phyloP scores from a whole-genome alignment of 73 alveolate genomes.

The Paraurostyla sp. region DNA sequence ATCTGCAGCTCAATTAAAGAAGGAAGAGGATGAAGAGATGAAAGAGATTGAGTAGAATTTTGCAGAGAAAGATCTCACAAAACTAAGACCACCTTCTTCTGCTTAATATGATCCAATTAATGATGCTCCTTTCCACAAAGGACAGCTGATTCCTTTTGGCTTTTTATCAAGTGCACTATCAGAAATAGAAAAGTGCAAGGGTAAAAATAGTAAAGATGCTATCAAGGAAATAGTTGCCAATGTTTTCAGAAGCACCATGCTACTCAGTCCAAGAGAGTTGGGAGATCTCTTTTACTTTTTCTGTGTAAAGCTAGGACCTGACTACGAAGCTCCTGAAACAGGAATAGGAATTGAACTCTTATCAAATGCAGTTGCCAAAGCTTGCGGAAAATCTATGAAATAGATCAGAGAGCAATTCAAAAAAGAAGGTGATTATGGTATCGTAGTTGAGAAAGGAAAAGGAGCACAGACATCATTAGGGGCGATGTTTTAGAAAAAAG shows the following conservation, averaged over 20 bases:
- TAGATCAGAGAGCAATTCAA: slow-evolving; percentile 88
- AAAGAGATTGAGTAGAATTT: neutral
- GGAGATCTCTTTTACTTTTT: slow-evolving; percentile 90
- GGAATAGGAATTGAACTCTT: slow-evolving; percentile 97
- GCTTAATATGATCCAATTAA: slow-evolving; percentile 64
- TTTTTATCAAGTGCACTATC: slow-evolving; percentile 79
- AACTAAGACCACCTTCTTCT: slow-evolving; percentile 38
- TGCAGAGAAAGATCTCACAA: neutral
- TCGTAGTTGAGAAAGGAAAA: slow-evolving; percentile 93
- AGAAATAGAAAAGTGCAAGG: slow-evolving; percentile 87
- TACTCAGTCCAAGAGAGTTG: slow-evolving; percentile 80
- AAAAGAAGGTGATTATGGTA: slow-evolving; percentile 97
- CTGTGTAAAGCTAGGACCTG: slow-evolving; percentile 96
- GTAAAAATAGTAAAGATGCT: slow-evolving; percentile 88
- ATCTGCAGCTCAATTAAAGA: neutral
- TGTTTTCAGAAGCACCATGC: slow-evolving; percentile 83
- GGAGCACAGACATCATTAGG: slow-evolving; percentile 87
- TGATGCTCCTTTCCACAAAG: slow-evolving; percentile 74
- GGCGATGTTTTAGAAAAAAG: slow-evolving; percentile 84
- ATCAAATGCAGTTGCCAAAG: slow-evolving; percentile 92
- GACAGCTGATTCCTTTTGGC: slow-evolving; percentile 76
- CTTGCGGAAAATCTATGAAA: slow-evolving; percentile 90
- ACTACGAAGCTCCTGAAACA: slow-evolving; percentile 94
- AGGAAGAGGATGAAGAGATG: neutral
- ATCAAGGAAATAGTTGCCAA: slow-evolving; percentile 88